phyloP scores from a whole-genome alignment of 495 filamentous ascomycete genomes.

The Talaromyces nanjingensis region DNA sequence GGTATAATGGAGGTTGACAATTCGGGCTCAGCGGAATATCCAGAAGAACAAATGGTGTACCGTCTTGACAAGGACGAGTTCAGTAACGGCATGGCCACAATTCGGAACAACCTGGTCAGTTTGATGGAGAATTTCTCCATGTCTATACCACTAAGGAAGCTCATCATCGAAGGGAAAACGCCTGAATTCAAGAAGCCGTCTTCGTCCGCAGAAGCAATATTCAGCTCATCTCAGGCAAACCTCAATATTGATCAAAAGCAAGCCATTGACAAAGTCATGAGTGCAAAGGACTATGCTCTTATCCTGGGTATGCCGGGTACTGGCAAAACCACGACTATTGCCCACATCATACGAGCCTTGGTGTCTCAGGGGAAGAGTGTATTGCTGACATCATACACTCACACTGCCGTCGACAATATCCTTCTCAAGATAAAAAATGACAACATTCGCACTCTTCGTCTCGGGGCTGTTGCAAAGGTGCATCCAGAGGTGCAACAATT shows the following conservation, averaged over 20 bases:
- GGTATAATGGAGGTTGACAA: slow-evolving; percentile 85
- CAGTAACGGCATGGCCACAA: slow-evolving; percentile 91
- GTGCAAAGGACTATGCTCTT: slow-evolving; percentile 86
- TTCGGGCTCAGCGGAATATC: slow-evolving; percentile 23
- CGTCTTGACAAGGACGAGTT: slow-evolving; percentile 97
- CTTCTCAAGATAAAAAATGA: slow-evolving; percentile 80
- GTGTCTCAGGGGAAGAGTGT: slow-evolving; percentile 87
- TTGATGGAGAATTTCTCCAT: slow-evolving; percentile 78
- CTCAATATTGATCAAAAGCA: slow-evolving; percentile 82
- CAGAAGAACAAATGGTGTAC: slow-evolving; percentile 59
- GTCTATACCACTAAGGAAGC: slow-evolving; percentile 62
- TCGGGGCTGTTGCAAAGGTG: slow-evolving; percentile 76
- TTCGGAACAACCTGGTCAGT: slow-evolving; percentile 87
- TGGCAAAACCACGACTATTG: slow-evolving; percentile 95
- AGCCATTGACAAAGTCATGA: slow-evolving; percentile 92
- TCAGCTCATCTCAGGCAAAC: slow-evolving; percentile 39
- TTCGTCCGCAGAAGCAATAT: slow-evolving; percentile 51
- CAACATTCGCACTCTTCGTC: slow-evolving; percentile 70
- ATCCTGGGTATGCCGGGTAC: slow-evolving; percentile 97
- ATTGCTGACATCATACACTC: slow-evolving; percentile 88
- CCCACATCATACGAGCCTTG: slow-evolving; percentile 90
- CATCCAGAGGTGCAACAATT: slow-evolving; percentile 82
- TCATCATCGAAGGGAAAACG: slow-evolving; percentile 66
- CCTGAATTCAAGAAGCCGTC: slow-evolving; percentile 62
- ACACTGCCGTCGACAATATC: slow-evolving; percentile 97